Conservation (phyloP, 768 basidiomycete species). For the Infundibulicybe gibba region DNA sequence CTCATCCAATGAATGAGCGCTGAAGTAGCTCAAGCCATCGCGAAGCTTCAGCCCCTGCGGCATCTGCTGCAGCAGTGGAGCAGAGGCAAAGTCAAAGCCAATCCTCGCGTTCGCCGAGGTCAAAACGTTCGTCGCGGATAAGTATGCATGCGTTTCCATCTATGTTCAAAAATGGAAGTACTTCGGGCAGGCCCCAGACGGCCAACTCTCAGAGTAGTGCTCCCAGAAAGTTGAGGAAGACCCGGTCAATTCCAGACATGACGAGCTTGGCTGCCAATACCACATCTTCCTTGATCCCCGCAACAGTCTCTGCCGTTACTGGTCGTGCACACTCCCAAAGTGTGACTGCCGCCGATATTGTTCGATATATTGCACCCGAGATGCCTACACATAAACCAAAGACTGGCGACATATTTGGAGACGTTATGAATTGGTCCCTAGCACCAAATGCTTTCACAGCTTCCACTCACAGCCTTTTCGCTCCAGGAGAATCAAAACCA, state of each 20-base stretch:
- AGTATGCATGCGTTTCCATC: constrained; percentile 59
- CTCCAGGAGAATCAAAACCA: constrained; percentile 19
- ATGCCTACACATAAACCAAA: constrained; percentile 20
- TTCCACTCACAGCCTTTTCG: constrained; percentile 28
- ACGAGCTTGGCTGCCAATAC: constrained; percentile 23
- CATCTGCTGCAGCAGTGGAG: constrained; percentile 48
- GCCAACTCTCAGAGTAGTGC: constrained; percentile 19
- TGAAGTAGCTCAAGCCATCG: constrained; percentile 40
- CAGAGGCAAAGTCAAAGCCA: constrained; percentile 28
- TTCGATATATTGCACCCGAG: constrained; percentile 30
- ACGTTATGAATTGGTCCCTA: constrained; percentile 59
- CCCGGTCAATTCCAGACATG: constrained; percentile 71
- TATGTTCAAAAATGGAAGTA: constrained; percentile 41
- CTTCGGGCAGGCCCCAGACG: constrained; percentile 23
- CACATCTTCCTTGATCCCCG: constrained; percentile 19
- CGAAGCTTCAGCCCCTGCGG: constrained; percentile 58
- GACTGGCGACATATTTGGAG: constrained; percentile 54
- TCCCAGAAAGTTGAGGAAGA: constrained; percentile 63
- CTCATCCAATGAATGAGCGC: constrained; percentile 1
- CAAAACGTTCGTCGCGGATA: constrained; percentile 59
- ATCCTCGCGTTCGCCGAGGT: constrained; percentile 38
- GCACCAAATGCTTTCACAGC: constrained; percentile 32
- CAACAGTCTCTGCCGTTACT: constrained; percentile 20
- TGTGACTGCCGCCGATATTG: constrained; percentile 68
- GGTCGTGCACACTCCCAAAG: constrained; percentile 77